These are phyloP conservation scores for Globisporangium cystogenes DNA, from an alignment of 352 stramenopile species.

Conservation along the genomic window DNA sequence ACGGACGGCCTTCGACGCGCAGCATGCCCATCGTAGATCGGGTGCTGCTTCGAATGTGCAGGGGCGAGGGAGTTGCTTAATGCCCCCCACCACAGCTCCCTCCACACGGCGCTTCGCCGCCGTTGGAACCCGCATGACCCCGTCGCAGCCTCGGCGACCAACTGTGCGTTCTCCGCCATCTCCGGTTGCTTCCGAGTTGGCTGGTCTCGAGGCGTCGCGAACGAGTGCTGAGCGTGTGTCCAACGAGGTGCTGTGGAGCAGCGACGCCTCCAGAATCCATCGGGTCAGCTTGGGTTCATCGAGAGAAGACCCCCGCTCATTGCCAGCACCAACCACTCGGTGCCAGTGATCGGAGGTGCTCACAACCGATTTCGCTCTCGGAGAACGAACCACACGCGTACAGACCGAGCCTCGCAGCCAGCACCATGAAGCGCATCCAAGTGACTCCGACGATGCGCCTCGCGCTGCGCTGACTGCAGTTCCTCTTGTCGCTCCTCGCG, in stretches of 20 bases:
- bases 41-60: neutral
- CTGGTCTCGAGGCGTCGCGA: no score
- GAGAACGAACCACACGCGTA: neutral
- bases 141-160: neutral
- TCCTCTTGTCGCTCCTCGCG: constrained; percentile 51
- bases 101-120: neutral
- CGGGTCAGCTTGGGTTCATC: neutral
- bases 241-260: neutral
- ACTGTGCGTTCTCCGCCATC: neutral
- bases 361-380: neutral
- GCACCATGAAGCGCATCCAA: neutral
- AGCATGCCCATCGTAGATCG: neutral
- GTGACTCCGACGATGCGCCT: constrained; percentile 10
- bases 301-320: neutral
- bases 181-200: no score
- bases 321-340: no score
- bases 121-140: neutral
- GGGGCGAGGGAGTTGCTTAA: neutral
- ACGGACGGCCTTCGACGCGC: neutral
- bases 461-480: constrained; percentile 36
- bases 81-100: neutral
- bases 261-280: no score
- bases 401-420: neutral
- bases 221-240: no score
- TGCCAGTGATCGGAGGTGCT: no score